phyloP scores from a whole-genome alignment of 306 rosid genomes.

The Leucaena leucocephala region DNA sequence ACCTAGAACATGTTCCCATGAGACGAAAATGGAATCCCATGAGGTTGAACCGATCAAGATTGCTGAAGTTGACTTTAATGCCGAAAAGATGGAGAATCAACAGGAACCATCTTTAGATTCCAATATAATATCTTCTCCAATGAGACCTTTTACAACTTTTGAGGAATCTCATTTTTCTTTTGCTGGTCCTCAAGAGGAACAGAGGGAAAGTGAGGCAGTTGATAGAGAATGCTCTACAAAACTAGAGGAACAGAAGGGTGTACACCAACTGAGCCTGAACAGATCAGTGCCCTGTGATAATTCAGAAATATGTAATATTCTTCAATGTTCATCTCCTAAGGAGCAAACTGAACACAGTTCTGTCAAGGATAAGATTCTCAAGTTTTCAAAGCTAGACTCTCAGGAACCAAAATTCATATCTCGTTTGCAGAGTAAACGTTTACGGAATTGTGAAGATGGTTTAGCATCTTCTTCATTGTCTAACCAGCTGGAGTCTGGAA shows the following conservation, averaged over 20 bases:
- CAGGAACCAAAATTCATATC: constrained; percentile 39
- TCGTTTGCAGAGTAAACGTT: constrained; percentile 37
- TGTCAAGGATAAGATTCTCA: constrained; percentile 42
- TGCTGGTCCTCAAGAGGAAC: constrained; percentile 41
- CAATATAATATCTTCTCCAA: constrained; percentile 37
- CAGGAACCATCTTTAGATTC: constrained; percentile 39
- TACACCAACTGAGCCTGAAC: constrained; percentile 37
- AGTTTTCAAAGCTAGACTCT: constrained; percentile 41
- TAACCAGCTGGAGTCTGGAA: constrained; percentile 43
- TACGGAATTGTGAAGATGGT: constrained; percentile 35
- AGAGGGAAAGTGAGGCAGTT: constrained; percentile 44
- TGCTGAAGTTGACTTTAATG: constrained; percentile 37
- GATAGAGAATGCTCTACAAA: constrained; percentile 41
- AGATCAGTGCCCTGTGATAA: neutral
- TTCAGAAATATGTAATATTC: constrained; percentile 38
- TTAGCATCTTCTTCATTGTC: constrained; percentile 42
- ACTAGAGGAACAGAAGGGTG: constrained; percentile 33
- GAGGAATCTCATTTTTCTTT: constrained; percentile 44
- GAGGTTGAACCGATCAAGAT: constrained; percentile 44
- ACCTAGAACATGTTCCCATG: constrained; percentile 34
- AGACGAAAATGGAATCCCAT: constrained; percentile 39
- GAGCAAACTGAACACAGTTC: constrained; percentile 39
- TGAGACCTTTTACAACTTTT: constrained; percentile 34
- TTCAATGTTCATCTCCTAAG: constrained; percentile 37
- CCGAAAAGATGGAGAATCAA: constrained; percentile 39